These are phyloP conservation scores for Vitis hybrid DNA, from an alignment of 177 flowering plant species.

Conservation along the genomic window DNA sequence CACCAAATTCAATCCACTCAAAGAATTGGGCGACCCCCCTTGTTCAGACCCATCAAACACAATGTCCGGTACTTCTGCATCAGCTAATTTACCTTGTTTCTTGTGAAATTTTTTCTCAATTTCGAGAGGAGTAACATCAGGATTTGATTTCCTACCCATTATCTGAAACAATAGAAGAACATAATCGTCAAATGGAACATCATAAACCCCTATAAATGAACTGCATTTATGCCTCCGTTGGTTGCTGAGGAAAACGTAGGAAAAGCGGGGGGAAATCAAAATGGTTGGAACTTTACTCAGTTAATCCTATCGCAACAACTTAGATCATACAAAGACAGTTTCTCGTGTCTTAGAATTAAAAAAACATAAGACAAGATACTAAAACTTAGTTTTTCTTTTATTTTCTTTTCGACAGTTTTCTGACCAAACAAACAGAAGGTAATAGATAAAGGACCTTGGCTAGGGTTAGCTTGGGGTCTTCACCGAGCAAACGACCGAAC, in stretches of 20 bases:
- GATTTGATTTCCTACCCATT: conserved; percentile 68
- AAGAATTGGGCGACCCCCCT: conserved; percentile 16
- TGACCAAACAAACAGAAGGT: not conserved
- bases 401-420: not conserved
- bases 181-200: not conserved
- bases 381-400: no score
- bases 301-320: no score
- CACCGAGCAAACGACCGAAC: conserved; percentile 79
- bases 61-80: conserved; percentile 32
- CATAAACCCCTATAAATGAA: no score
- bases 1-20: conserved; percentile 44
- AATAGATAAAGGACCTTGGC: conserved; percentile 66
- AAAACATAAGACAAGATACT: not conserved
- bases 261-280: not conserved
- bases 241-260: not conserved
- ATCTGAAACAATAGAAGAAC: conserved; percentile 45
- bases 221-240: not conserved
- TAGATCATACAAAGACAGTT: no score
- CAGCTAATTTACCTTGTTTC: conserved; percentile 44
- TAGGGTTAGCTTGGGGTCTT: conserved; percentile 90
- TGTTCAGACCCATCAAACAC: conserved; percentile 43
- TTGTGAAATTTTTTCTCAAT: conserved; percentile 65
- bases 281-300: no score
- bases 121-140: conserved; percentile 67
- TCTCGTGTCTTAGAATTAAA: not conserved